Conservation (phyloP, 768 basidiomycete species). For the Hydnum rufescens region DNA sequence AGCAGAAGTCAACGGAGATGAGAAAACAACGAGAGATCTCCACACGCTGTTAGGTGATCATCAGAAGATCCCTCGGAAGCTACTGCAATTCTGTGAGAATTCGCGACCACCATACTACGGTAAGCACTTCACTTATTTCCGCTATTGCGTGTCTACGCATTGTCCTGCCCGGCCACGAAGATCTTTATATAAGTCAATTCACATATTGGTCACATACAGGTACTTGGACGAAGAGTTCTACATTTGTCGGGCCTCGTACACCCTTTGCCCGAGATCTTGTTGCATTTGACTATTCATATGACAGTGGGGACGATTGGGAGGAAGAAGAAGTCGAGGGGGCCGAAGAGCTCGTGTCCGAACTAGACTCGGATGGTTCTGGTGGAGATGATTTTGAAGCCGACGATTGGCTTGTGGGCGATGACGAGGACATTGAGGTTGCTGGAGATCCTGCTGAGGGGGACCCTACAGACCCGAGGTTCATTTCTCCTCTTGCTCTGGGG, state of each 20-base stretch:
- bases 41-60: conserved; percentile 43
- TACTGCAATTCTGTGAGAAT: conserved; percentile 68
- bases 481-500: conserved; percentile 10
- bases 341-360: conserved; percentile 34
- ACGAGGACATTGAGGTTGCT: conserved; percentile 29
- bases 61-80: conserved; percentile 47
- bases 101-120: conserved; percentile 83
- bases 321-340: conserved; percentile 60
- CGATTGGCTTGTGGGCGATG: conserved; percentile 62
- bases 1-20: conserved; percentile 58
- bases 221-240: conserved; percentile 77
- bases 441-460: conserved; percentile 7
- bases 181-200: background rate
- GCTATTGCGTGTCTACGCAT: background rate
- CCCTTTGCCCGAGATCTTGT: conserved; percentile 66
- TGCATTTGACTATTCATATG: conserved; percentile 73
- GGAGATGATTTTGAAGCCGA: conserved; percentile 36
- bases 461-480: conserved; percentile 11
- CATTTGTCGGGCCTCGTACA: conserved; percentile 56
- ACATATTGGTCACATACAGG: conserved; percentile 16
- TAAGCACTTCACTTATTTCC: conserved; percentile 10
- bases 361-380: conserved; percentile 23
- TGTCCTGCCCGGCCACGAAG: background rate
- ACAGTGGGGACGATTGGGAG: conserved; percentile 95
- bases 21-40: conserved; percentile 42